Evolutionary conservation across 2,329 filamentous ascomycete genomes (phyloP).

Genomic region (Coniochaeta sp.): DNA sequence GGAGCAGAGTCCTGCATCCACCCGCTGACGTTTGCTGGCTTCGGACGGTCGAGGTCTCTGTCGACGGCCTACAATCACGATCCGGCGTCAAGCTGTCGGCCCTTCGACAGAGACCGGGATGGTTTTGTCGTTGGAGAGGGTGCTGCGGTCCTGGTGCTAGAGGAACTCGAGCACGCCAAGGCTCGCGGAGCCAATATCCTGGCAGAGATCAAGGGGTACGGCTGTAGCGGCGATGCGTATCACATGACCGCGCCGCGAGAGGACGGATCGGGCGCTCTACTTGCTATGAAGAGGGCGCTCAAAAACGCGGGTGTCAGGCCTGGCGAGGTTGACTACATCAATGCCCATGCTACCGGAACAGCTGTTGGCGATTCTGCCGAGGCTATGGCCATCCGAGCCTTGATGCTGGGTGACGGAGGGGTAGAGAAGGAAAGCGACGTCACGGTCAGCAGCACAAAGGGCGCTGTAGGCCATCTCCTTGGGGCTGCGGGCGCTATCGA

Average conservation of each 20-base stretch:
- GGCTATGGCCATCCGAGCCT: slow-evolving; percentile 68
- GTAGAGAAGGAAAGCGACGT: slow-evolving; percentile 54
- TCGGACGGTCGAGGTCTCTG: slow-evolving; percentile 79
- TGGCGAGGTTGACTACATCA: slow-evolving; percentile 76
- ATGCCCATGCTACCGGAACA: slow-evolving; percentile 91
- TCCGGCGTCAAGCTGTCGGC: slow-evolving; percentile 67
- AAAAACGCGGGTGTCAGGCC: slow-evolving; percentile 65
- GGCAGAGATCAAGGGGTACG: slow-evolving; percentile 84
- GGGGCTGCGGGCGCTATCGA: slow-evolving; percentile 90
- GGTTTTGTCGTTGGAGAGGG: slow-evolving; percentile 95
- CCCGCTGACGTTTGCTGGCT: slow-evolving; percentile 85
- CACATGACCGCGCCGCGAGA: slow-evolving; percentile 88
- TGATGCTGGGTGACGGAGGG: slow-evolving; percentile 71
- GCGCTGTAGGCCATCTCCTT: slow-evolving; percentile 82
- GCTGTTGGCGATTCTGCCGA: slow-evolving; percentile 81
- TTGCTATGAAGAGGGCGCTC: slow-evolving; percentile 81
- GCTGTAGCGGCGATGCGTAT: slow-evolving; percentile 81
- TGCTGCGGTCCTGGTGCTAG: slow-evolving; percentile 78
- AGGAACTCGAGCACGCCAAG: slow-evolving; percentile 85
- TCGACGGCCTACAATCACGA: slow-evolving; percentile 72
- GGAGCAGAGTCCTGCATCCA: slow-evolving; percentile 95
- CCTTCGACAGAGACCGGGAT: slow-evolving; percentile 72
- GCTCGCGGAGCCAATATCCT: slow-evolving; percentile 74
- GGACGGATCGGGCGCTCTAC: slow-evolving; percentile 72
- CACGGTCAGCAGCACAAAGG: slow-evolving; percentile 89